Conservation (phyloP, 1,284 basidiomycete genomes). For the Puccinia coronata region DNA sequence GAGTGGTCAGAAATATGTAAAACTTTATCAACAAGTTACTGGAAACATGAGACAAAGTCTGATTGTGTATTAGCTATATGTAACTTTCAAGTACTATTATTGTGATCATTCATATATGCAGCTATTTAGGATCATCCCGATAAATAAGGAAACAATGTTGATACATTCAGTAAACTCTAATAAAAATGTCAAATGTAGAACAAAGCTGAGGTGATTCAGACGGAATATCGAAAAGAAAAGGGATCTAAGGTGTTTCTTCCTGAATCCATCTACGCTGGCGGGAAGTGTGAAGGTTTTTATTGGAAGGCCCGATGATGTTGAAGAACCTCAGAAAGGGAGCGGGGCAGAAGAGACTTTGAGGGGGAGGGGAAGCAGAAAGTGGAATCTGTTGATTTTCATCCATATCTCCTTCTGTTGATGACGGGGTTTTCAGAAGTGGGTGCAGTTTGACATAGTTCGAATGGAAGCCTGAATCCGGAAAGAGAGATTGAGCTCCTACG, state of each 20-base stretch:
- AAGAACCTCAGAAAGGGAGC: not conserved
- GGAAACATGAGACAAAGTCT: no score
- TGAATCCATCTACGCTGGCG: constrained; percentile 13
- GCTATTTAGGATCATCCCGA: no score
- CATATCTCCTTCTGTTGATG: not conserved
- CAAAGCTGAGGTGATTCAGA: no score
- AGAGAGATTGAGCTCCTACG: constrained; percentile 27
- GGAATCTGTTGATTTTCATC: not conserved
- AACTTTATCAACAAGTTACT: no score
- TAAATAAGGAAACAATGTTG: no score
- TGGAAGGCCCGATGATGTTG: not conserved
- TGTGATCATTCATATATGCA: no score
- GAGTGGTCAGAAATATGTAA: no score
- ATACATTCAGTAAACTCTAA: no score
- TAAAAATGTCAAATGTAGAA: no score
- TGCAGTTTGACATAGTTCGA: constrained; percentile 23
- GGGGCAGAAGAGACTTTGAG: constrained; percentile 4
- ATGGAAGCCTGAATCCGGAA: constrained; percentile 31
- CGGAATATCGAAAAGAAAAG: not conserved
- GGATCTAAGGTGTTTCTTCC: not conserved
- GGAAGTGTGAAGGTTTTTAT: not conserved
- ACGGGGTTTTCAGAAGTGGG: not conserved
- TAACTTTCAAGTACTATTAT: no score
- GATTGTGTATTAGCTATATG: no score
- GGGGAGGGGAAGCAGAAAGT: not conserved